Evolutionary conservation across 768 basidiomycete species (phyloP).

Genomic region (Podaxis sp.): DNA sequence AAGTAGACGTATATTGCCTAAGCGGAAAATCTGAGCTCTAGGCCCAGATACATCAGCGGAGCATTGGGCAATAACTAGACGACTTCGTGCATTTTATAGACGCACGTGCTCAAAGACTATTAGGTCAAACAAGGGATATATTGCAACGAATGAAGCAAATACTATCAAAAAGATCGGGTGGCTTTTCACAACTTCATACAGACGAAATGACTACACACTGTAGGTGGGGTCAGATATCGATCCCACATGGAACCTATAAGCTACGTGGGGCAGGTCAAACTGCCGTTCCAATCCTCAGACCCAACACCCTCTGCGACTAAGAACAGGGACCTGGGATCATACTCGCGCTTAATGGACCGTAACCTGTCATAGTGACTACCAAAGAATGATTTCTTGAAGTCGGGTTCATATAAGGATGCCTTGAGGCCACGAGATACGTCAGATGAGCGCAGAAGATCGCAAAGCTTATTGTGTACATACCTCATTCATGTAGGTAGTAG

Average conservation of each 20-base stretch:
- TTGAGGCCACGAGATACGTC: conserved; percentile 13
- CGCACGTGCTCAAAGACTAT: too few relatives aligned
- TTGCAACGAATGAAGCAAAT: too few relatives aligned
- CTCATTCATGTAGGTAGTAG: conserved; percentile 50
- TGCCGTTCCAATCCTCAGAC: conserved; percentile 46
- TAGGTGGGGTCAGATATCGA: background rate
- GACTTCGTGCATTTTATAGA: too few relatives aligned
- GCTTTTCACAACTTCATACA: background rate
- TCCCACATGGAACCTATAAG: background rate
- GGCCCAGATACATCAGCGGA: too few relatives aligned
- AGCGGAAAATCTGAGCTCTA: too few relatives aligned
- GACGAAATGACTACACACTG: background rate
- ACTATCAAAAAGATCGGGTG: too few relatives aligned
- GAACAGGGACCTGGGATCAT: conserved; percentile 44
- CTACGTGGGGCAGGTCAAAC: conserved; percentile 21
- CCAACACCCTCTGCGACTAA: conserved; percentile 45
- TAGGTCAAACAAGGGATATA: too few relatives aligned
- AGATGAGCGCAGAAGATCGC: background rate
- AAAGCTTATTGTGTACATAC: conserved; percentile 21
- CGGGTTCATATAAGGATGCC: conserved; percentile 40
- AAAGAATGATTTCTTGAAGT: conserved; percentile 42
- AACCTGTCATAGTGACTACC: conserved; percentile 39
- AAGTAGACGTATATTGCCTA: too few relatives aligned
- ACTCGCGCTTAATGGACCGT: conserved; percentile 38
- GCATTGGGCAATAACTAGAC: too few relatives aligned